Evolutionary conservation across 2,329 filamentous ascomycete genomes (phyloP), one percentile per base, ranked within the genome.

Genomic region (Tolypocladium sp.): DNA sequence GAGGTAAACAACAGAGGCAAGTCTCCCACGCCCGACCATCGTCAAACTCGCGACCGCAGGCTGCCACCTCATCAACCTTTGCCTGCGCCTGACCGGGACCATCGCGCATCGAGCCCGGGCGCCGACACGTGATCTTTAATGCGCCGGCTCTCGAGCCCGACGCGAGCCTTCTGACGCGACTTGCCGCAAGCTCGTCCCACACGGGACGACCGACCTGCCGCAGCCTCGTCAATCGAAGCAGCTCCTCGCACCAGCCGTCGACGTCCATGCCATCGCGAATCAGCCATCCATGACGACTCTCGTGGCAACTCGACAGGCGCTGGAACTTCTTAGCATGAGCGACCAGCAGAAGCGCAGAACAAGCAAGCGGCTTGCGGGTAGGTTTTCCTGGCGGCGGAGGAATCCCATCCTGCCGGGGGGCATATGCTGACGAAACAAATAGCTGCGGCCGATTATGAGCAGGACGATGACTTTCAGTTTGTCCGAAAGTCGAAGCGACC

Each of bases 391-490:
- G 20, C 27, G 27, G 49, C 49, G 49, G 30, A 22, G 20, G 33
- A 2, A 35, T 35, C 30, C 20, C 49, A 20, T n/a, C 30, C 2
- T 35, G 20, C 4, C 20, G 49, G 49, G 49, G 2, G 10, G 4
- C 9, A 35, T 13, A 35, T 61, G 56, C 65, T 68, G 61, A 68
- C 59, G 27, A 17, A 27, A 30, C 17, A n/a, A 38, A 40, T 62
- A 76, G 76, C 75, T 63, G 69, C 68, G 62, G 66, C 68, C 52
- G 71, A 75, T 57, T 87, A 90, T 66, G 89, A 92, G 71, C 83
- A 89, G 67, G 86, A 90, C 76, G 89, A 89, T 66, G 90, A 90
- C 63, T 92, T 92, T 66, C 79, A 85, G 60, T 92, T 92, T 70
- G 85, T 86, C 63, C 83, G 89, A 65, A 85, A 81, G 62, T 78